Conservation (phyloP, 345 rosid genomes). For the Conringia planisiliqua region DNA sequence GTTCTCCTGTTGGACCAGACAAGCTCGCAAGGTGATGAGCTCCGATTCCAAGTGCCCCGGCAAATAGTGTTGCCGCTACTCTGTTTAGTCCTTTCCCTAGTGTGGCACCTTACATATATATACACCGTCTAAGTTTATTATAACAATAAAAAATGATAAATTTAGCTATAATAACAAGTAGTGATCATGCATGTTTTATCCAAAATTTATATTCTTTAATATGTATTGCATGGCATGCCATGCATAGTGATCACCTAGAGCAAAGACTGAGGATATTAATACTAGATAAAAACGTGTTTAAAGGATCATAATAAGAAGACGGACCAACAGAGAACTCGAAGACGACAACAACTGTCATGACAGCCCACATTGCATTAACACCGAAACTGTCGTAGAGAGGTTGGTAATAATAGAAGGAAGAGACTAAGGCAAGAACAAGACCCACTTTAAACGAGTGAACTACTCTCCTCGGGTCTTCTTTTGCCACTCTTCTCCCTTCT, state of each 20-base stretch:
- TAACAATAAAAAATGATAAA: neutral
- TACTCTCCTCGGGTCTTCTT: conserved; percentile 71
- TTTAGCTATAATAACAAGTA: neutral
- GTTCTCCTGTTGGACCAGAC: conserved; percentile 55
- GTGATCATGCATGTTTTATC: neutral
- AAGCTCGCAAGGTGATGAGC: conserved; percentile 61
- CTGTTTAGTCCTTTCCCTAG: conserved; percentile 70
- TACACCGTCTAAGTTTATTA: neutral
- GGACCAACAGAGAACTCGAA: conserved; percentile 77
- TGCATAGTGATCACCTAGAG: neutral
- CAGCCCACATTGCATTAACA: conserved; percentile 76
- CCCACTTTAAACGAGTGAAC: conserved; percentile 73
- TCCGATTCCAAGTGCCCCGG: conserved; percentile 60
- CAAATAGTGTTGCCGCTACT: conserved; percentile 62
- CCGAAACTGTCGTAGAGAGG: conserved; percentile 67
- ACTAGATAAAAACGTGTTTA: neutral
- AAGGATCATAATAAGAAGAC: conserved; percentile 11
- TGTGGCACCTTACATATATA: conserved; percentile 42
- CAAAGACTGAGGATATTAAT: no score
- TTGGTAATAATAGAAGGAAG: conserved; percentile 52
- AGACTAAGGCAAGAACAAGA: conserved; percentile 59
- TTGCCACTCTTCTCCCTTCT: conserved; percentile 39
- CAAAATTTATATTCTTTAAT: neutral
- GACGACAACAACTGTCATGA: conserved; percentile 78
- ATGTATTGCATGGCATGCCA: conserved; percentile 5